Evolutionary conservation across 305 asterid genomes (phyloP).

Genomic region (Solanum aculeatissimum): DNA sequence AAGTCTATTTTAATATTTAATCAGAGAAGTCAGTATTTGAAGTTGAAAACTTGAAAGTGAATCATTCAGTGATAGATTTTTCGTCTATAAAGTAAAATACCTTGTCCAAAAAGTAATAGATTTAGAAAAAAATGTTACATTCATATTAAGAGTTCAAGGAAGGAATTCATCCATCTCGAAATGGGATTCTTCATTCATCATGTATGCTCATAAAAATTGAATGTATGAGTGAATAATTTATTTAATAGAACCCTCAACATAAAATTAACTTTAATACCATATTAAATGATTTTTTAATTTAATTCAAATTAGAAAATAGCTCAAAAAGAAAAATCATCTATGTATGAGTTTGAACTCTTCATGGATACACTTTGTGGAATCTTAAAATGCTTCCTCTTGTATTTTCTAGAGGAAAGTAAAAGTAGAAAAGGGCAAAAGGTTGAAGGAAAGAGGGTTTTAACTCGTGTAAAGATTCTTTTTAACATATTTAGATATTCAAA

Average conservation of each 20-base stretch:
- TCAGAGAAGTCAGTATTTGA: fast-evolving
- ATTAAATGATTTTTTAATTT: not conserved
- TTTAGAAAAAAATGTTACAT: not conserved
- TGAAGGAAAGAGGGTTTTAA: not conserved
- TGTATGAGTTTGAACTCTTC: not conserved
- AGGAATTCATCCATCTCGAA: not conserved
- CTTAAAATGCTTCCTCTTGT: not conserved
- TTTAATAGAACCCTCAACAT: not conserved
- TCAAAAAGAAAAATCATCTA: not conserved
- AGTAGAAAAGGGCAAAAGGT: not conserved
- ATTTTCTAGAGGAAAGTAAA: not conserved
- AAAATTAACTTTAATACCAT: not conserved
- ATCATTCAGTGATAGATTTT: not conserved
- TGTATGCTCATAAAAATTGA: not conserved
- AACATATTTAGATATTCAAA: not conserved
- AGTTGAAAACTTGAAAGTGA: not conserved
- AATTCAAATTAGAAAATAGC: not conserved
- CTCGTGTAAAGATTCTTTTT: not conserved
- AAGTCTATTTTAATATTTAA: not conserved
- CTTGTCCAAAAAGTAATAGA: too few relatives aligned
- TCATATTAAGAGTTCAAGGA: not conserved
- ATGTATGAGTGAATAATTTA: not conserved
- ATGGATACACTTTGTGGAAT: not conserved
- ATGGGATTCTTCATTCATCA: not conserved
- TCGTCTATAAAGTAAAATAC: not conserved